These are phyloP conservation scores for Colletotrichum liriopes DNA, from an alignment of 2,329 filamentous ascomycete genomes.

Conservation along the genomic window DNA sequence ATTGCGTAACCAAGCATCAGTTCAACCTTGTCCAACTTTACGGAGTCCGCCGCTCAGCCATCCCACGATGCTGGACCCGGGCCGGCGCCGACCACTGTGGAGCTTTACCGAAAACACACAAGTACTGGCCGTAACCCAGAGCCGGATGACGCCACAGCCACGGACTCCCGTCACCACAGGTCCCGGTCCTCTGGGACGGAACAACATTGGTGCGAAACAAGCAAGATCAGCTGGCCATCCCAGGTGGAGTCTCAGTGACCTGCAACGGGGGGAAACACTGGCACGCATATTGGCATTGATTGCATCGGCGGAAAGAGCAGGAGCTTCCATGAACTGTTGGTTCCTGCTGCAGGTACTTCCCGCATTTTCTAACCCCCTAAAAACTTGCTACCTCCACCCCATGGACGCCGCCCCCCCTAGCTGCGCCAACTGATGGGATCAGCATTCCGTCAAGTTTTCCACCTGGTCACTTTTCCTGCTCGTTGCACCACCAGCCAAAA, in stretches of 20 bases:
- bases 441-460: constrained; percentile 40
- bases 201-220: constrained; percentile 36
- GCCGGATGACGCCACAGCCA: constrained; percentile 29
- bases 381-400: constrained; percentile 35
- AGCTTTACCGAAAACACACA: neutral
- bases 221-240: constrained; percentile 39
- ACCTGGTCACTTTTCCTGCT: constrained; percentile 21
- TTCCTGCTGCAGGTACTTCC: constrained; percentile 44
- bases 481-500: constrained; percentile 34
- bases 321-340: constrained; percentile 41
- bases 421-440: constrained; percentile 35
- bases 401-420: constrained; percentile 18
- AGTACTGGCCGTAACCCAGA: neutral
- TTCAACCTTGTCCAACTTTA: neutral
- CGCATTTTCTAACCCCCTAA: constrained; percentile 33
- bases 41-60: neutral
- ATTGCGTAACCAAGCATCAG: neutral
- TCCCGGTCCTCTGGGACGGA: constrained; percentile 21
- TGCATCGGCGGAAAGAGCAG: constrained; percentile 17
- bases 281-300: neutral
- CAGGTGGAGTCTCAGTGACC: constrained; percentile 18
- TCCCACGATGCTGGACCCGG: neutral
- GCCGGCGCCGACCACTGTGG: constrained; percentile 13
- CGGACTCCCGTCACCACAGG: neutral
- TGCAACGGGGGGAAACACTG: constrained; percentile 26